Evolutionary conservation across 179 eudicot species (phyloP), one percentile per base, ranked within the genome.

Genomic region (Nepenthes alata): DNA sequence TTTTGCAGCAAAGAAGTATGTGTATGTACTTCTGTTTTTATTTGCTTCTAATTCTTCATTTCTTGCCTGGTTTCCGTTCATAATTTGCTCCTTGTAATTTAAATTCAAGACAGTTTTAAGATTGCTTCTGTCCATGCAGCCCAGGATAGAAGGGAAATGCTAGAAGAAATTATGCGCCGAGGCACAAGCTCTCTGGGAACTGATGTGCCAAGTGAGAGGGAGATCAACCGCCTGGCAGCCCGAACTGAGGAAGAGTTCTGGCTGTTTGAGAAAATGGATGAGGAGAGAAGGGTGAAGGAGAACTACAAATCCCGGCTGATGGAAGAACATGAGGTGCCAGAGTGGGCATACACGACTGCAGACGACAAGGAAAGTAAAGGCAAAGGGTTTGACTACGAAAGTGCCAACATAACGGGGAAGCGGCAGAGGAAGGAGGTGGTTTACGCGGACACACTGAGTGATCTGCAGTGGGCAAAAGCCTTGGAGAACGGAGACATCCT

Each of bases 181-280:
- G 98, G 98, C 62, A 83, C 95, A 13, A 93, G 97, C 71, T 70
- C 97, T 1, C 95, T 93, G 12, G 97, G 98, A 58, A 70, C 81
- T 5, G 98, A 93, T 65, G 86, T 89, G 11, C 98, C 98, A 12
- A 93, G 96, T 51, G 98, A 93, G 76, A 83, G 95, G 70, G 98
- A 93, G 71, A 93, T 93, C 47, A 93, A 93, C 47, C 89, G 96
- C 48, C 79, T 89, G 58, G 95, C 96, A 60, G 96, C 96, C 3
- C 83, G 98, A 62, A 62, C 95, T 15, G 95, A 93, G 0, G 95
- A 93, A 72, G 98, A 93, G 69, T 93, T 72, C 75, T 89, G 95
- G 97, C 55, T 83, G 50, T 93, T 93, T 69, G 98, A 93, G 86
- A 85, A 82, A 72, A 93, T 93, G 98, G 97, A 93, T 13, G 93